These are phyloP conservation scores for Phaeotremella skinneri DNA, from an alignment of 768 basidiomycete species.

Conservation along the genomic window DNA sequence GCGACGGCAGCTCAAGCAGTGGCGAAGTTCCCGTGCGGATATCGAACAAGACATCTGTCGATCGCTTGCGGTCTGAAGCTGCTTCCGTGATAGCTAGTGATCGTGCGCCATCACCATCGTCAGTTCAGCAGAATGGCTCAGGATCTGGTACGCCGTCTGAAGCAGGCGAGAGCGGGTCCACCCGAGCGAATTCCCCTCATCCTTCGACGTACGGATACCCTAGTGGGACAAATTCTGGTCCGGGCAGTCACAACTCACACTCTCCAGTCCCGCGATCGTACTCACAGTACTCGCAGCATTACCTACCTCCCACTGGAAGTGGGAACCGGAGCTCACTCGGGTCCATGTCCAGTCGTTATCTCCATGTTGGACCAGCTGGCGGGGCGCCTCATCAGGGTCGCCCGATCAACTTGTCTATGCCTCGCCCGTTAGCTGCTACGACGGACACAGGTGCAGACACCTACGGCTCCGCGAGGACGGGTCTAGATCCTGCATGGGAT, in stretches of 20 bases:
- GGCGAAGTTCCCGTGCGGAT: constrained; percentile 1
- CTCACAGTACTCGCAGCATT: too few species aligned
- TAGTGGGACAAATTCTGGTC: not conserved
- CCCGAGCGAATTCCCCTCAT: constrained; percentile 9
- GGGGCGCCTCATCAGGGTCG: constrained; percentile 39
- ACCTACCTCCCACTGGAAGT: not conserved
- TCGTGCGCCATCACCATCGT: not conserved
- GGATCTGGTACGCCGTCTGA: not conserved
- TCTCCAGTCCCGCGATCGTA: constrained; percentile 6
- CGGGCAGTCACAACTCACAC: not conserved
- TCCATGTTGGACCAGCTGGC: constrained; percentile 30
- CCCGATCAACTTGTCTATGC: constrained; percentile 36
- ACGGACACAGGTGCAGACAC: not conserved
- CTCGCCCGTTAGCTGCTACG: constrained; percentile 2
- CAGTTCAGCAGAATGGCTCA: not conserved
- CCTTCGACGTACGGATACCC: constrained; percentile 20
- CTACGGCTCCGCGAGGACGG: too few species aligned
- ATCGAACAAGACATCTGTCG: constrained; percentile 21
- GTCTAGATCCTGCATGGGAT: not conserved
- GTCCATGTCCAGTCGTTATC: constrained; percentile 21
- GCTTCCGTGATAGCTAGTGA: too few species aligned
- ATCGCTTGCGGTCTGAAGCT: constrained; percentile 28
- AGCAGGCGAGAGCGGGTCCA: constrained; percentile 4
- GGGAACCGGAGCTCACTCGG: constrained; percentile 17
- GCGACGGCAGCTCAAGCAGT: constrained; percentile 12